Base-by-base conservation (phyloP, 225 moss, liverwort and hornwort genomes). In the Marchantia polymorpha region DNA sequence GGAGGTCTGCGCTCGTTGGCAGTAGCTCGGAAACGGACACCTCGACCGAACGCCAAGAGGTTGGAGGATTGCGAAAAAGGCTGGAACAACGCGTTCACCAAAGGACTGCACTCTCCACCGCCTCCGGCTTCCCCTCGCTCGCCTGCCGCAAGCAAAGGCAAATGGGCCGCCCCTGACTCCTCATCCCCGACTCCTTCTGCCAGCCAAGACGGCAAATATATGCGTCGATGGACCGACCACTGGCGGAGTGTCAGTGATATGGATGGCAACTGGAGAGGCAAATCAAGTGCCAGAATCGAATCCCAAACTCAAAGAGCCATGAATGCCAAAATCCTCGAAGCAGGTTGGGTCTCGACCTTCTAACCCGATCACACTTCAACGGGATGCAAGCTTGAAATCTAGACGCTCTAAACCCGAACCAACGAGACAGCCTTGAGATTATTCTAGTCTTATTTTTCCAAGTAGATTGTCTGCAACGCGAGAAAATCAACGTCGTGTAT, bases 291-390 rank as follows among this genome's bases (percentile, higher is more conserved):
- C 2, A 52, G 48, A 64, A 64, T 20, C 10, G 64, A 64, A 23
- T 23, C 64, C 10, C 20, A 64, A 64, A 64, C 64, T 26, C 73
- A 52, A 26, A 73, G 25, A 52, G 73, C 51, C 11, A 73, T 73
- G 73, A 73, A 73, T 52, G 23, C 51, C 11, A 73, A 52, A 14
- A 73, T 73, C 51, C 73, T 73, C 23, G 73, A 73, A 73, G 73
- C 73, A 51, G 73, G 73, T 51, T 73, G 73, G 73, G 70, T 52
- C n/a, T 73, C 73, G 6, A 73, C 52, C 11, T 73, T 73, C 73
- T 25, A 52, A 0, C 23, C 73, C 22, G 7, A 20, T 4, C 22
- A 73, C 13, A 51, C 17, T 12, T 17, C 16, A 19, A 19, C 17
- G 81, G 83, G 19, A 86, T 13, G 27, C 27, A 66, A 66, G 39